Evolutionary conservation across 2,329 filamentous ascomycete species (phyloP).

Genomic region (Penicillium freii): DNA sequence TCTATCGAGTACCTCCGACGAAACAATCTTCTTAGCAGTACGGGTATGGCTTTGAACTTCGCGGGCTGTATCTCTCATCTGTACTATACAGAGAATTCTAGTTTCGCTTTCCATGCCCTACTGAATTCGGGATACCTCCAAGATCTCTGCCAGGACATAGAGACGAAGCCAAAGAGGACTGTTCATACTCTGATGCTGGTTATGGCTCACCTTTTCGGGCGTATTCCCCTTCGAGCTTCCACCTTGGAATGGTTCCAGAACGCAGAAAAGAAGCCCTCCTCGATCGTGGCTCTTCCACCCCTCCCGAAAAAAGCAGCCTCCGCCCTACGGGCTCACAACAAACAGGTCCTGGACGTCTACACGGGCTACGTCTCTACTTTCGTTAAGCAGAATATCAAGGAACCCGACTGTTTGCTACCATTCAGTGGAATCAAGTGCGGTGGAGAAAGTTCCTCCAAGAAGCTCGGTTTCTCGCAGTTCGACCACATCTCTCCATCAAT

Average conservation of each 20-base stretch:
- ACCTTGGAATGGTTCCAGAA: constrained; percentile 40
- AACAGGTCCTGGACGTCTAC: constrained; percentile 64
- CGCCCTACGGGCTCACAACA: constrained; percentile 62
- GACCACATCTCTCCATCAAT: neutral
- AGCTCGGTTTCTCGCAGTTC: neutral
- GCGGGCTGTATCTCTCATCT: constrained; percentile 68
- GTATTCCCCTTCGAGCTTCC: constrained; percentile 47
- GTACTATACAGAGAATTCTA: constrained; percentile 73
- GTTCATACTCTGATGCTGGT: constrained; percentile 65
- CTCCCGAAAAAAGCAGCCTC: constrained; percentile 58
- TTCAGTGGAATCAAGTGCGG: constrained; percentile 51
- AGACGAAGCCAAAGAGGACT: constrained; percentile 50
- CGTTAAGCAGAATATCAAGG: constrained; percentile 60
- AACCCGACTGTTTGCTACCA: constrained; percentile 58
- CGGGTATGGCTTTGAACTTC: constrained; percentile 69
- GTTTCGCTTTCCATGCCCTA: constrained; percentile 74
- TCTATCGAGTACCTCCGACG: constrained; percentile 75
- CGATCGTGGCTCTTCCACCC: constrained; percentile 62
- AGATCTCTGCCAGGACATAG: constrained; percentile 58
- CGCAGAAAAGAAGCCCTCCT: constrained; percentile 58
- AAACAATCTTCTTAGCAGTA: constrained; percentile 61
- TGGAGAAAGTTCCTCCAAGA: neutral
- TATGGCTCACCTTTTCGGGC: constrained; percentile 68
- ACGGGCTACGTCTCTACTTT: constrained; percentile 68
- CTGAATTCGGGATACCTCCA: constrained; percentile 70